phyloP scores from a whole-genome alignment of 495 filamentous ascomycete genomes.

The Tuber borchii region DNA sequence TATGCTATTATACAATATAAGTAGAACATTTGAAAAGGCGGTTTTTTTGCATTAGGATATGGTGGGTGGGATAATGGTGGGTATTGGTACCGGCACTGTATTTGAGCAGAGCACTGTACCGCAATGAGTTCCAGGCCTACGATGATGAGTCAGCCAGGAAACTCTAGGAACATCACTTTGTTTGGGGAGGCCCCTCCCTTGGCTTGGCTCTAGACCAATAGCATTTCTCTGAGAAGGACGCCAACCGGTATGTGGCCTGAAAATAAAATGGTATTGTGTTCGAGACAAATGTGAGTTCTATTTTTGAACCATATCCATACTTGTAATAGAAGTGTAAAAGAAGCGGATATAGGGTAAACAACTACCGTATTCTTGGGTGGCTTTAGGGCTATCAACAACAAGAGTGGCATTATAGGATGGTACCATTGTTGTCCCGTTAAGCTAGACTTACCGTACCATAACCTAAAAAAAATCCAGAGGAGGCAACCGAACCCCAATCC shows the following conservation, averaged over 20 bases:
- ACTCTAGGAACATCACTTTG: not conserved
- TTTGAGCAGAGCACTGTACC: no score
- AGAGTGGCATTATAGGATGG: not conserved
- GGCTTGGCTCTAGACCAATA: not conserved
- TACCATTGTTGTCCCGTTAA: not conserved
- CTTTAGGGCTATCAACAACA: not conserved
- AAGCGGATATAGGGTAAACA: not conserved
- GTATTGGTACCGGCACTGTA: no score
- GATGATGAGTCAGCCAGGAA: not conserved
- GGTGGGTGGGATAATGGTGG: no score
- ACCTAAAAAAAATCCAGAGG: not conserved
- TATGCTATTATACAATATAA: not conserved
- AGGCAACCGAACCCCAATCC: slow-evolving; percentile 10
- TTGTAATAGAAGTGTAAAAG: not conserved
- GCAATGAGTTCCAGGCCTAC: not conserved
- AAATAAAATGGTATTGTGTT: not conserved
- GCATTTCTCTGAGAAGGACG: not conserved
- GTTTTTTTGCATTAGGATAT: not conserved
- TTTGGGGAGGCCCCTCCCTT: not conserved
- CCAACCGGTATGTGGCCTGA: not conserved
- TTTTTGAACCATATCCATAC: not conserved
- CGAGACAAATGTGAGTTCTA: not conserved
- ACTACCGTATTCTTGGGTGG: not conserved
- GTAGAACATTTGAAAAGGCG: not conserved
- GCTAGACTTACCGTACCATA: not conserved